Percentiles rank a stretch among this genome's conserved stretches.
Evolutionary conservation across 352 stramenopile genomes (phyloP).

Genomic region (Globisporangium okanoganense): DNA sequence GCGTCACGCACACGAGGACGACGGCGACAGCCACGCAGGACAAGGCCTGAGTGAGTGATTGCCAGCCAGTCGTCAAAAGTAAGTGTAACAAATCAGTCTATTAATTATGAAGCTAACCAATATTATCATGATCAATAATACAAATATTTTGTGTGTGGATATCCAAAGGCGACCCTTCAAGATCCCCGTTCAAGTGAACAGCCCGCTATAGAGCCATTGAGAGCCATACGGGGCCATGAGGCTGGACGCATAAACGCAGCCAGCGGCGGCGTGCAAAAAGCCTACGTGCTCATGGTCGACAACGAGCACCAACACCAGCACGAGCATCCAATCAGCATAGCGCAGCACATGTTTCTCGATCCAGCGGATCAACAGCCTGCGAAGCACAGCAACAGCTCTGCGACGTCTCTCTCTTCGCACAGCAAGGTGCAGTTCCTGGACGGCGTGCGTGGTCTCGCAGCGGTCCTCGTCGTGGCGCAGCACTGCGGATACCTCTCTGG

Average conservation of each 20-base stretch:
- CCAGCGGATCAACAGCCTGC: not conserved
- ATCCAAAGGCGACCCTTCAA: not conserved
- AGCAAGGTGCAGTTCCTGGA: constrained; percentile 17
- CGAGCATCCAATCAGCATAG: not conserved
- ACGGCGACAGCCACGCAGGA: not conserved
- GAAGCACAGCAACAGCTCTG: not conserved
- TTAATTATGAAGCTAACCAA: not conserved
- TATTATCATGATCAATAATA: too few relatives aligned
- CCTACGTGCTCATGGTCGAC: not conserved
- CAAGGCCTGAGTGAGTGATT: not conserved
- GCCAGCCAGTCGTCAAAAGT: not conserved
- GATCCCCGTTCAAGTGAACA: too few relatives aligned
- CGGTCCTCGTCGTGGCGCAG: constrained; percentile 18
- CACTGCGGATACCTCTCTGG: constrained; percentile 16
- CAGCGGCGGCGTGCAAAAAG: not conserved
- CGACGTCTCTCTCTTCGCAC: not conserved
- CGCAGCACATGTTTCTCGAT: not conserved
- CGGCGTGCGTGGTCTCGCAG: constrained; percentile 14
- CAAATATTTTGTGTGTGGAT: not conserved
- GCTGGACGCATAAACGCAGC: not conserved
- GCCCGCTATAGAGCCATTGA: not conserved
- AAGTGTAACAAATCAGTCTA: not conserved
- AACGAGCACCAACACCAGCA: not conserved
- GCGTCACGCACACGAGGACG: not conserved
- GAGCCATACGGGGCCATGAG: not conserved